These are phyloP conservation scores for Clavulina sp. DNA, from an alignment of 768 basidiomycete species.

Conservation along the genomic window DNA sequence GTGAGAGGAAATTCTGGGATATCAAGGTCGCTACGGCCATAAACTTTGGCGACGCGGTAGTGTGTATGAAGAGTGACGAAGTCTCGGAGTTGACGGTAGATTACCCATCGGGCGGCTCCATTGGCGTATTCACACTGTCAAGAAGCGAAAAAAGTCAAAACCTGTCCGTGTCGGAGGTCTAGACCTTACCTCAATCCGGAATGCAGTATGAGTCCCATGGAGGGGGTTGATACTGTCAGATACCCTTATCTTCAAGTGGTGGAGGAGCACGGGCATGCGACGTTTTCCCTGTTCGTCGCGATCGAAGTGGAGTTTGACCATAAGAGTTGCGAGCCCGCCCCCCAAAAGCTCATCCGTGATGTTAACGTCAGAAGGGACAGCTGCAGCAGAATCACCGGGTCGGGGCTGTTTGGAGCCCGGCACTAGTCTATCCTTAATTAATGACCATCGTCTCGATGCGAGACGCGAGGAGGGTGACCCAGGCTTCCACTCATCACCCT, in stretches of 20 bases:
- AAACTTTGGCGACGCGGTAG: constrained; percentile 70
- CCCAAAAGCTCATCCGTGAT: constrained; percentile 51
- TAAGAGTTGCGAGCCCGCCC: constrained; percentile 59
- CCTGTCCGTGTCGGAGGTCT: background rate
- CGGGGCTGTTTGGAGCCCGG: background rate
- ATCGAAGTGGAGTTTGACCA: constrained; percentile 72
- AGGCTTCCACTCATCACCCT: background rate
- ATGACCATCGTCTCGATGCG: background rate
- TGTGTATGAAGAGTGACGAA: constrained; percentile 82
- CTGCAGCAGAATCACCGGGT: background rate
- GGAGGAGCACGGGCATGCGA: constrained; percentile 62
- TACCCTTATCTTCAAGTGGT: constrained; percentile 66
- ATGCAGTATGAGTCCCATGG: constrained; percentile 58
- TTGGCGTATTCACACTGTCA: constrained; percentile 79
- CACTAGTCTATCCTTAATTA: background rate
- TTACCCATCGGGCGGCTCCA: constrained; percentile 80
- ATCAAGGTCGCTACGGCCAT: constrained; percentile 45
- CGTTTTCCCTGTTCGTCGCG: constrained; percentile 70
- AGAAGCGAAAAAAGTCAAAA: constrained; percentile 11
- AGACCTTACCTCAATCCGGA: constrained; percentile 47
- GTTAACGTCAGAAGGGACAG: background rate
- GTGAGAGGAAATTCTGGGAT: constrained; percentile 87
- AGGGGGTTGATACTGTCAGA: constrained; percentile 75
- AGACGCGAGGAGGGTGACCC: background rate
- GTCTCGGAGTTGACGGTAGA: constrained; percentile 86